Evolutionary conservation across 306 rosid genomes (phyloP).

Genomic region (Castanea mollissima): DNA sequence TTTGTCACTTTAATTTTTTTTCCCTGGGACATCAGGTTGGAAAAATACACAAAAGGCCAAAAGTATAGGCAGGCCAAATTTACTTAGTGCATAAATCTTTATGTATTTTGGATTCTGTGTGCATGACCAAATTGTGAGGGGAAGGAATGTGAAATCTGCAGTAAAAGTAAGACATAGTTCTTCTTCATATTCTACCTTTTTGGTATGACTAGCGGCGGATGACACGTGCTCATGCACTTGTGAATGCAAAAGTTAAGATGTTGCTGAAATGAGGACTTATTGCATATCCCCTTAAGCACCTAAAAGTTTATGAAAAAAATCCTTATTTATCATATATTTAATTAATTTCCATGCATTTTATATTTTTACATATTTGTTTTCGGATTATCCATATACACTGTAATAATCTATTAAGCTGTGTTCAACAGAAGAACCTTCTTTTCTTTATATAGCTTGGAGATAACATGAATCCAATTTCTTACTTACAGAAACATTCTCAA

Average conservation of each 20-base stretch:
- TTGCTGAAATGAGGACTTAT: slow-evolving; percentile 1
- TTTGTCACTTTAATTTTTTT: slow-evolving; percentile 20
- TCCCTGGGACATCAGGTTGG: slow-evolving; percentile 38
- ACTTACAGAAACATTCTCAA: no score
- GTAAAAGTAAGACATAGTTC: slow-evolving; percentile 37
- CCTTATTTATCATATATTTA: background rate
- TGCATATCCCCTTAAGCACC: background rate
- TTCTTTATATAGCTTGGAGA: no score
- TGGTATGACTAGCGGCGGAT: slow-evolving; percentile 17
- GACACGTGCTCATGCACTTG: slow-evolving; percentile 38
- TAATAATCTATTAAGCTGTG: no score
- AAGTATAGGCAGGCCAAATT: slow-evolving; percentile 35
- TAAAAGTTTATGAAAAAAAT: background rate
- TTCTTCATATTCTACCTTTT: slow-evolving; percentile 37
- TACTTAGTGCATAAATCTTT: slow-evolving; percentile 37
- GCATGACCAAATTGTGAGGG: slow-evolving; percentile 21
- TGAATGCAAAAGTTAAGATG: slow-evolving; percentile 19
- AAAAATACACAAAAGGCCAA: slow-evolving; percentile 45
- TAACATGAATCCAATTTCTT: no score
- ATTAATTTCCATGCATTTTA: background rate
- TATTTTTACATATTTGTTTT: background rate
- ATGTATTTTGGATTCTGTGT: slow-evolving; percentile 18
- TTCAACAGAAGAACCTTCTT: no score
- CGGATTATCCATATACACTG: background rate
- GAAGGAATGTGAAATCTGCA: slow-evolving; percentile 42